Conservation (phyloP, 2,329 filamentous ascomycete species). For the Calonectria ilicicola region DNA sequence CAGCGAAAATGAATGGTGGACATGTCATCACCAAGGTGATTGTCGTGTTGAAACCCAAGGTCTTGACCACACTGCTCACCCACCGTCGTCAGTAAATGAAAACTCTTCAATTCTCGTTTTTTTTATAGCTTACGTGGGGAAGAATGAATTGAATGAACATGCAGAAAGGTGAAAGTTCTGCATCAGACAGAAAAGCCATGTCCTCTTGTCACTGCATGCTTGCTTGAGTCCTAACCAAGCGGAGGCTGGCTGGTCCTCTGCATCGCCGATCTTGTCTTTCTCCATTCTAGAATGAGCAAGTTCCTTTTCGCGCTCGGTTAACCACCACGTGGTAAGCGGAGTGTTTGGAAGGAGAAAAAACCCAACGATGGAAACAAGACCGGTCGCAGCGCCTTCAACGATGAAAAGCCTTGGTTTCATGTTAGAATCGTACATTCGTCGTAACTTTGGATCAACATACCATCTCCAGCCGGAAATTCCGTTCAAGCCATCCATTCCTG, state of each 20-base stretch:
- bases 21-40: conserved; percentile 65
- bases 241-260: conserved; percentile 50
- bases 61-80: conserved; percentile 54
- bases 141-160: conserved; percentile 60
- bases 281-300: conserved; percentile 61
- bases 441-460: conserved; percentile 39
- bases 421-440: neutral
- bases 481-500: conserved; percentile 50
- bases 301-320: conserved; percentile 60
- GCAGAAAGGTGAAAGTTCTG: conserved; percentile 67
- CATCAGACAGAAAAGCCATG: conserved; percentile 67
- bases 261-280: conserved; percentile 62
- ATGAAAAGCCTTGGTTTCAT: conserved; percentile 39
- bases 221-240: conserved; percentile 61
- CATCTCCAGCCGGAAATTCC: conserved; percentile 74
- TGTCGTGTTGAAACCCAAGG: conserved; percentile 61
- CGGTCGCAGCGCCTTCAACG: conserved; percentile 67
- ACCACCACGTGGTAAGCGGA: conserved; percentile 57
- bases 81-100: neutral
- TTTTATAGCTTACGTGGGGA: conserved; percentile 46
- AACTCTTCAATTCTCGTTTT: rapidly evolving
- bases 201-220: conserved; percentile 61
- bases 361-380: conserved; percentile 43
- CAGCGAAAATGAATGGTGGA: conserved; percentile 64
- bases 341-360: conserved; percentile 51